Percentiles rank a stretch among this genome's conserved stretches.
These are phyloP conservation scores for Didymella exigua DNA, from an alignment of 2,329 filamentous ascomycete species.

Conservation along the genomic window DNA sequence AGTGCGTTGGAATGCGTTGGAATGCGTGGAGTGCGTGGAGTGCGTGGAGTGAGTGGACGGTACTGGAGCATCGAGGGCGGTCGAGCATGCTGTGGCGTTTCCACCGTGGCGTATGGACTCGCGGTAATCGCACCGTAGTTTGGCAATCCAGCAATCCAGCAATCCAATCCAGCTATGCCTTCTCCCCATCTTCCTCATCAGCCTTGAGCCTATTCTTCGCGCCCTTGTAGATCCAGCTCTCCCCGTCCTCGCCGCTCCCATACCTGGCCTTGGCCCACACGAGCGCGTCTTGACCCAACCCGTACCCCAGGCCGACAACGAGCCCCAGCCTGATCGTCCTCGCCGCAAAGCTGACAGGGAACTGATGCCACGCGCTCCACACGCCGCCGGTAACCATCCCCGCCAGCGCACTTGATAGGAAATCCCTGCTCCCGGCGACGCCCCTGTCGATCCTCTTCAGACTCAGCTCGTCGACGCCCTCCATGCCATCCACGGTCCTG, in stretches of 20 bases:
- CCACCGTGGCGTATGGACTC: neutral
- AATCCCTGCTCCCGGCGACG: conserved; percentile 61
- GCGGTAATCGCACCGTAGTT: neutral
- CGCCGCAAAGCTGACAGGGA: conserved; percentile 68
- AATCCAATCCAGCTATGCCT: neutral
- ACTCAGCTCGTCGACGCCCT: conserved; percentile 45
- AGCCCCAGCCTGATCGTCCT: conserved; percentile 79
- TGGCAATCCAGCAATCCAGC: too few species aligned
- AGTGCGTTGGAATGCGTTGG: neutral
- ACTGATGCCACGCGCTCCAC: conserved; percentile 84
- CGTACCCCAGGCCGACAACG: conserved; percentile 78
- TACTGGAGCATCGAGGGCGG: too few species aligned
- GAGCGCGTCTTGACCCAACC: conserved; percentile 77
- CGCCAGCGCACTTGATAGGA: conserved; percentile 79
- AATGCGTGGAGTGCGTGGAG: too few species aligned
- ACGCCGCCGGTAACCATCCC: conserved; percentile 82
- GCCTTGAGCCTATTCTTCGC: conserved; percentile 39
- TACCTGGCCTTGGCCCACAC: conserved; percentile 61
- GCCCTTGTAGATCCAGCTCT: conserved; percentile 52
- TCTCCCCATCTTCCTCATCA: neutral
- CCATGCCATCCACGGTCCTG: conserved; percentile 45
- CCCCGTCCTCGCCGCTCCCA: conserved; percentile 24
- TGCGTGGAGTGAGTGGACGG: too few species aligned
- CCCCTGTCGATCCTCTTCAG: conserved; percentile 34
- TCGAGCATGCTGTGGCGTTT: neutral